Conservation (phyloP, 192 early-diverging fungal species). For the Kickxella alabastrina region DNA sequence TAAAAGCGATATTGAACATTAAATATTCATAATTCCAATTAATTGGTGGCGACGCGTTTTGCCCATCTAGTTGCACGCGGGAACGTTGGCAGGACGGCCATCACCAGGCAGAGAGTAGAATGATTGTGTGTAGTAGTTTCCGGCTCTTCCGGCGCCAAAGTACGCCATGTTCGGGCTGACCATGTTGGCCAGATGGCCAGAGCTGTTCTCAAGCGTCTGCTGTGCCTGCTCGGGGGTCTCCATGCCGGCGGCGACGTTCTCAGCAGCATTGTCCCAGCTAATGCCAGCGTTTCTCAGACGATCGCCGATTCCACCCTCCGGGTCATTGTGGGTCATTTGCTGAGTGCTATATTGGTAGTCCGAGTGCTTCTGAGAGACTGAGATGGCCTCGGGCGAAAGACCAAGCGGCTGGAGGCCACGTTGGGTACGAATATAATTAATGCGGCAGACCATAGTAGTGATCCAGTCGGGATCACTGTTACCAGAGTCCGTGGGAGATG, state of each 20-base stretch:
- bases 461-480: constrained; percentile 18
- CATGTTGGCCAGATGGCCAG: constrained; percentile 54
- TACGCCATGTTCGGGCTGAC: constrained; percentile 34
- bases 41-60: no score
- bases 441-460: constrained; percentile 38
- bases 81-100: constrained; percentile 24
- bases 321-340: constrained; percentile 50
- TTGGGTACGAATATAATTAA: constrained; percentile 36
- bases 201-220: constrained; percentile 45
- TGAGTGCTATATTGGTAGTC: constrained; percentile 41
- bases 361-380: constrained; percentile 42
- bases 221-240: constrained; percentile 30
- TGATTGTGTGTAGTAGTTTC: constrained; percentile 53
- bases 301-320: constrained; percentile 30
- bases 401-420: constrained; percentile 29
- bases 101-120: constrained; percentile 27
- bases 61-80: constrained; percentile 44
- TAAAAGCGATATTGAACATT: not conserved
- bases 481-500: constrained; percentile 8
- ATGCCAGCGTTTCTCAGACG: constrained; percentile 29
- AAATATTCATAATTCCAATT: no score
- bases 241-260: constrained; percentile 53
- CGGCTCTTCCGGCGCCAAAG: constrained; percentile 42
- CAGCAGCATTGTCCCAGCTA: constrained; percentile 32
- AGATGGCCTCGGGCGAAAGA: constrained; percentile 20